Evolutionary conservation across 139 green algal species (phyloP), one percentile per base, ranked within the genome.

Genomic region (Auxenochlorella pyrenoidosa): DNA sequence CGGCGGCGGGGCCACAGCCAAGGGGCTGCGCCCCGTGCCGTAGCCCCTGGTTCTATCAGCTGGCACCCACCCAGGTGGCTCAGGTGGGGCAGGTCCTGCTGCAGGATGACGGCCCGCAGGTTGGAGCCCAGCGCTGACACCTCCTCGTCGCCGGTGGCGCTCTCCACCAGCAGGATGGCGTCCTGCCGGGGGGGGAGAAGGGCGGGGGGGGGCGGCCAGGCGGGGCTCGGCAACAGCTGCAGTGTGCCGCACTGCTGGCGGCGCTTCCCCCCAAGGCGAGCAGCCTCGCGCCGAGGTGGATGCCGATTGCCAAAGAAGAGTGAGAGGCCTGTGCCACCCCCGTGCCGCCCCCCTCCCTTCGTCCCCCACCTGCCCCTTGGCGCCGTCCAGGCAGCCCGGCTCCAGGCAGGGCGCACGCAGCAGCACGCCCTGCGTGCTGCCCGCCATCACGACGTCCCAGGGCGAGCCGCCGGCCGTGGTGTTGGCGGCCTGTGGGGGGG

Each of bases 91-190:
- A 99, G 91, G 85, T 96, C 94, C 75, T 99, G 97, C 34, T 81
- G 77, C 79, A 99, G 92, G 59, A 99, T 89, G 65, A 99, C 91
- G 26, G 94, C 96, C 73, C 82, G 83, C 40, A 99, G 88, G 41
- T 91, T 87, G 24, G 75, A 28, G 19, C 97, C 92, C 41, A 92
- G 90, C 54, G 94, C 93, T 0, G 90, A 90, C 78, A 99, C 93
- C 92, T 99, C 97, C 93, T 99, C 97, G 81, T 99, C 97, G 10
- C 97, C 97, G 1, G 92, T 92, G 24, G 97, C 97, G 5, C 40
- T 72, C 43, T 87, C 79, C 51, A 97, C 93, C 43, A 98, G 83
- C 85, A 97, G 90, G 47, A 98, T 82, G 36, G 63, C 81, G 13
- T 88, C 87, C 72, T 87, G 83, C 54, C 59, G 3, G 6, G 30